These are phyloP conservation scores for Neonectria sp. DNA, from an alignment of 2,329 filamentous ascomycete species.

Conservation along the genomic window DNA sequence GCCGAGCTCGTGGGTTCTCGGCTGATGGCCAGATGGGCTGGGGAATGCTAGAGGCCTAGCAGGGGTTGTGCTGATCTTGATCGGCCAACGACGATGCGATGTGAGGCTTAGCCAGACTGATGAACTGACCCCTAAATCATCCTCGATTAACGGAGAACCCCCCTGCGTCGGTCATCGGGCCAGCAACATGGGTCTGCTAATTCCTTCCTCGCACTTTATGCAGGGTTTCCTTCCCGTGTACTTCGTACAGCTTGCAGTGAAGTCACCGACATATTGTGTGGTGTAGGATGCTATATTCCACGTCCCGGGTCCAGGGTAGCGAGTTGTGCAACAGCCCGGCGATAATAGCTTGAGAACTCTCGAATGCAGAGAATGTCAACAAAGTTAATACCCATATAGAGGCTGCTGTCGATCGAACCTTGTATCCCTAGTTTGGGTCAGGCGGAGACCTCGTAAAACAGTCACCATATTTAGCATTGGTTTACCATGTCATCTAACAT, in stretches of 20 bases:
- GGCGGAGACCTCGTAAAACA: neutral
- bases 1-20: slow-evolving; percentile 45
- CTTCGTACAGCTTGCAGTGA: neutral
- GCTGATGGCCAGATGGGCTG: slow-evolving; percentile 45
- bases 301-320: slow-evolving; percentile 11
- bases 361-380: slow-evolving; percentile 32
- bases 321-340: slow-evolving; percentile 17
- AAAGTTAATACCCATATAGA: slow-evolving; percentile 16
- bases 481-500: neutral
- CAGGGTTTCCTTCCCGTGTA: neutral
- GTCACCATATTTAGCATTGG: neutral
- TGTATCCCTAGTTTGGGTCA: neutral
- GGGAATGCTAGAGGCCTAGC: slow-evolving; percentile 40
- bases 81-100: slow-evolving; percentile 34
- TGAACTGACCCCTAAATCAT: slow-evolving; percentile 7
- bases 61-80: slow-evolving; percentile 48
- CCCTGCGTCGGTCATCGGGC: slow-evolving; percentile 39
- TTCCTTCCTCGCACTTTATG: neutral
- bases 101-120: slow-evolving; percentile 15
- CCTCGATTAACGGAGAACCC: slow-evolving; percentile 25
- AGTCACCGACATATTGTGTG: neutral
- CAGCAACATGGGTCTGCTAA: slow-evolving; percentile 4
- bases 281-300: slow-evolving; percentile 19
- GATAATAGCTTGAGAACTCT: slow-evolving; percentile 34
- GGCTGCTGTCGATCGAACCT: neutral